Evolutionary conservation across 2,329 filamentous ascomycete genomes (phyloP).

Genomic region (Fusarium napiforme): DNA sequence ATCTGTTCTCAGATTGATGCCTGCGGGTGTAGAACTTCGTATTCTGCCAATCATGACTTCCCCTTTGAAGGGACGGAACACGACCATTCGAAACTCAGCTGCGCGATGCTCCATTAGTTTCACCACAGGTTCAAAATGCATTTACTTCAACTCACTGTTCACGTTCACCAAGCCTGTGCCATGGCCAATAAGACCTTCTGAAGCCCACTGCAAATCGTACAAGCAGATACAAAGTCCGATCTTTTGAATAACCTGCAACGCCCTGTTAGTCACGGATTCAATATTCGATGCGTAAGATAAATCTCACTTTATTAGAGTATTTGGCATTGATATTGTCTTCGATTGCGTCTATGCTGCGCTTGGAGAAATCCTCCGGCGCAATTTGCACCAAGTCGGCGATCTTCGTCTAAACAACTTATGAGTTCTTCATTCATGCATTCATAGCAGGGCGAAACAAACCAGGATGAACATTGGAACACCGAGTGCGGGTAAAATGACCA

Average conservation of each 20-base stretch:
- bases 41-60: conserved; percentile 91
- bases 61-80: conserved; percentile 95
- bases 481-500: too few species aligned
- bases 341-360: conserved; percentile 83
- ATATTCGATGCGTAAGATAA: neutral
- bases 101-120: conserved; percentile 8
- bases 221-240: conserved; percentile 93
- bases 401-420: conserved; percentile 73
- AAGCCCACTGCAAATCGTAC: conserved; percentile 89
- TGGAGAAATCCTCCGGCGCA: conserved; percentile 86
- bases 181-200: conserved; percentile 93
- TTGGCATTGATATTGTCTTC: conserved; percentile 98
- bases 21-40: conserved; percentile 75
- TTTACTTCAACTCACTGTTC: conserved; percentile 71
- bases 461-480: conserved; percentile 61
- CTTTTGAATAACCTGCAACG: conserved; percentile 81
- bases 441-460: conserved; percentile 47
- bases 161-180: conserved; percentile 93
- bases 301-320: conserved; percentile 85
- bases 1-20: conserved; percentile 83
- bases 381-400: conserved; percentile 96
- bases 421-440: conserved; percentile 13
- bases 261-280: neutral
- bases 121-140: neutral
- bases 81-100: conserved; percentile 91